Evolutionary conservation across 2,329 filamentous ascomycete species (phyloP).

Genomic region (Nemania serpens): DNA sequence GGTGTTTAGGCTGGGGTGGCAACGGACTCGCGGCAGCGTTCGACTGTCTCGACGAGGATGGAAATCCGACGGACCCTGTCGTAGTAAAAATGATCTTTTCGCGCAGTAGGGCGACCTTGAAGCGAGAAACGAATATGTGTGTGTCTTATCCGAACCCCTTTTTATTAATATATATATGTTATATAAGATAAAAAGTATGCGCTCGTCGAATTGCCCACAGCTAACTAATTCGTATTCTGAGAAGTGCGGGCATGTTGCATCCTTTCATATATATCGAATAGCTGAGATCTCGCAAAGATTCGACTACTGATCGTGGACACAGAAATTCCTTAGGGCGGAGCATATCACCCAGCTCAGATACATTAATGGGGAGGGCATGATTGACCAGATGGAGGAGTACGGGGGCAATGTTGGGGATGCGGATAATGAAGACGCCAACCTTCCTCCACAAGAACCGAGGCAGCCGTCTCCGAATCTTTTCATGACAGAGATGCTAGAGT

Average conservation of each 20-base stretch:
- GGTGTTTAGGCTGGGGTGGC: constrained; percentile 23
- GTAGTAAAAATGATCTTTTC: constrained; percentile 20
- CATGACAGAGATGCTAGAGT: constrained; percentile 27
- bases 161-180: background rate
- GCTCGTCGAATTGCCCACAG: background rate
- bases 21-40: constrained; percentile 23
- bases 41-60: background rate
- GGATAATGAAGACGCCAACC: too few species aligned
- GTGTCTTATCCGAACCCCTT: background rate
- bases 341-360: constrained; percentile 23
- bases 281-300: too few species aligned
- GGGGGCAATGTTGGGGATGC: too few species aligned
- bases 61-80: background rate
- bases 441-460: too few species aligned
- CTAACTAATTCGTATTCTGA: background rate
- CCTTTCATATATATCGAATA: background rate
- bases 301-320: background rate
- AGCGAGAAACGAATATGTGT: constrained; percentile 2
- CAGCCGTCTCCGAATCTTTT: too few species aligned
- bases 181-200: background rate
- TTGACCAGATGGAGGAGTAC: too few species aligned
- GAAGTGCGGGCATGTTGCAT: constrained; percentile 13
- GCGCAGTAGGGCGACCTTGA: background rate
- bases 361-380: background rate
- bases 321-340: constrained; percentile 17